Conservation (phyloP, 179 eudicot genomes). For the Carnegiea gigantea region DNA sequence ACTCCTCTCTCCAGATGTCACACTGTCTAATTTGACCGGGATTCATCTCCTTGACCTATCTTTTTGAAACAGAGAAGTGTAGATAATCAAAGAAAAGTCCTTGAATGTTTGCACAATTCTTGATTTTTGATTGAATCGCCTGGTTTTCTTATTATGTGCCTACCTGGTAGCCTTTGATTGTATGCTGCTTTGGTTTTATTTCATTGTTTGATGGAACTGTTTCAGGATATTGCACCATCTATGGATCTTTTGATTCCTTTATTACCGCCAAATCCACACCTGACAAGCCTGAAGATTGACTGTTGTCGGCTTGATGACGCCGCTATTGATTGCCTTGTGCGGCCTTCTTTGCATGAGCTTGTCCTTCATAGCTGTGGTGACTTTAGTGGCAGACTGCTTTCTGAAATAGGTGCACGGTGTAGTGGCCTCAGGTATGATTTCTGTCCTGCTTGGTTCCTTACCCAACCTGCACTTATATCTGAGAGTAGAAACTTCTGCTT, state of each 20-base stretch:
- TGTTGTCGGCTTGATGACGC: conserved; percentile 79
- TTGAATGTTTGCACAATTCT: neutral
- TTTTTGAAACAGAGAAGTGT: too few relatives aligned
- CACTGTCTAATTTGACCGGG: neutral
- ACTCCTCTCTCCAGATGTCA: too few relatives aligned
- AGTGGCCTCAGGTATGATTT: conserved; percentile 55
- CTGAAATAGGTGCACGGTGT: conserved; percentile 63
- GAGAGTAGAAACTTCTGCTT: neutral
- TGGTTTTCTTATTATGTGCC: neutral
- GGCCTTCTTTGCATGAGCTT: conserved; percentile 70
- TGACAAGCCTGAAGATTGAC: conserved; percentile 69
- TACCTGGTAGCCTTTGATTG: neutral
- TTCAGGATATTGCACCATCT: conserved; percentile 72
- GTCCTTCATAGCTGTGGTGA: conserved; percentile 72
- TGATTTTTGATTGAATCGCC: neutral
- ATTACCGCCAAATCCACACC: conserved; percentile 62
- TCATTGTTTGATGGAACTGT: conserved; percentile 11
- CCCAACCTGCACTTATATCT: conserved; percentile 8
- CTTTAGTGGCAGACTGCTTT: conserved; percentile 72
- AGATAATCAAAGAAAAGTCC: too few relatives aligned
- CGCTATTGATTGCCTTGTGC: conserved; percentile 54
- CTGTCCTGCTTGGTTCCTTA: neutral
- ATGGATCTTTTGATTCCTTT: conserved; percentile 53
- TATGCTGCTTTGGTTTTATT: conserved; percentile 14
- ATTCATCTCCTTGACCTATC: too few relatives aligned